A percentile compares a stretch with the other conserved stretches of the same genome.
Conservation (phyloP, 257 asterid genomes). For the Solanum pimpinellifolium region DNA sequence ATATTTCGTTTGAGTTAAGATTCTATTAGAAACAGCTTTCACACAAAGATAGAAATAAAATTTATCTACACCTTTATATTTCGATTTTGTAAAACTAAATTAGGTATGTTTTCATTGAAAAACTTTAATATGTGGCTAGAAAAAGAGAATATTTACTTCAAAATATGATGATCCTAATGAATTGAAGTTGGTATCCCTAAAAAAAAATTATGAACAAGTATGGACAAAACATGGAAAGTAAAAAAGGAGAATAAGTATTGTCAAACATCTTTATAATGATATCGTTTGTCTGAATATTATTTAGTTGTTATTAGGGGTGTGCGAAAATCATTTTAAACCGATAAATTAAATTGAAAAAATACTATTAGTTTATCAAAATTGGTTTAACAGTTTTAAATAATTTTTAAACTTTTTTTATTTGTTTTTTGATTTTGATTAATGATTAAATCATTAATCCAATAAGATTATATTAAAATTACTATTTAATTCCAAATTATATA, state of each 20-base stretch:
- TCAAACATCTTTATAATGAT: background rate
- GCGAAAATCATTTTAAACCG: too few species aligned
- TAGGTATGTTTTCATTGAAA: background rate
- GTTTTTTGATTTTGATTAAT: too few species aligned
- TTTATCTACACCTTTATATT: background rate
- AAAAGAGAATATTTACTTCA: background rate
- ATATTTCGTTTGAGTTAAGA: background rate
- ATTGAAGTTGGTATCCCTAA: background rate
- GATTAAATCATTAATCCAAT: too few species aligned
- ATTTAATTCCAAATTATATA: too few species aligned
- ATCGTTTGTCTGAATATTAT: background rate
- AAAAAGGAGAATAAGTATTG: background rate
- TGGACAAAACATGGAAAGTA: background rate
- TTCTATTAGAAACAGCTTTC: background rate
- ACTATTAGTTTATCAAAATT: too few species aligned
- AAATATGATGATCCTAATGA: background rate
- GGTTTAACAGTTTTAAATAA: background rate
- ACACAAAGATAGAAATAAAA: background rate
- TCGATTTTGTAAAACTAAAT: too few species aligned
- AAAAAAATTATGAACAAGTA: background rate
- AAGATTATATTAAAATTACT: too few species aligned
- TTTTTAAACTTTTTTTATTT: too few species aligned
- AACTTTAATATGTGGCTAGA: background rate
- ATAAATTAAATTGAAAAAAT: too few species aligned
- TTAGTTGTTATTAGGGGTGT: too few species aligned